Conservation (phyloP, 108 stramenopile species). For the Nannochloropsis gaditana region DNA sequence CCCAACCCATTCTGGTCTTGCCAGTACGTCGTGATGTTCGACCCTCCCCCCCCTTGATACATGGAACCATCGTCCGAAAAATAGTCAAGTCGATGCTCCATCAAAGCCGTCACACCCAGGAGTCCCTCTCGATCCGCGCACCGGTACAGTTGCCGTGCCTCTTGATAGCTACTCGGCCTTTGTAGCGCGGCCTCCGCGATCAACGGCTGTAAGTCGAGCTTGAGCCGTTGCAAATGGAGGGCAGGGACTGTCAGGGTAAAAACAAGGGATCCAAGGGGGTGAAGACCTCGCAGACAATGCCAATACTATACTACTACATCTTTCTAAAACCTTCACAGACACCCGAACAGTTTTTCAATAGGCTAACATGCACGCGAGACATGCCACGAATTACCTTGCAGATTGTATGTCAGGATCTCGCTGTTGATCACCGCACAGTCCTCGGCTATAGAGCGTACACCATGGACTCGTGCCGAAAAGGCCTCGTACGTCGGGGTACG, state of each 20-base stretch:
- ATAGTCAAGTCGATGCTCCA: not conserved
- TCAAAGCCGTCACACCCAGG: not conserved
- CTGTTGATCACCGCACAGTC: slow-evolving; percentile 5
- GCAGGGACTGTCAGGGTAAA: not conserved
- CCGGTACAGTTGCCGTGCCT: not conserved
- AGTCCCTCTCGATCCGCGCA: not conserved
- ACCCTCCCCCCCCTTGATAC: slow-evolving; percentile 19
- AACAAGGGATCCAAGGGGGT: not conserved
- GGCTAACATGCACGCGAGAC: no score
- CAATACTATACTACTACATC: no score
- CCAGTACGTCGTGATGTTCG: not conserved
- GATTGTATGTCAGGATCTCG: not conserved
- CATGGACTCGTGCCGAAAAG: not conserved
- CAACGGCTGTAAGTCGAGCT: not conserved
- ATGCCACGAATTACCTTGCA: not conserved
- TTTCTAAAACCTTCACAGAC: no score
- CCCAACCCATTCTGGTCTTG: not conserved
- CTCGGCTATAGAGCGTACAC: not conserved
- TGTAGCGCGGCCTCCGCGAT: slow-evolving; percentile 5
- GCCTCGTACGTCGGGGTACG: not conserved
- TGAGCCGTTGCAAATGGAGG: slow-evolving; percentile 12
- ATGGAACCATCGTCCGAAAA: not conserved
- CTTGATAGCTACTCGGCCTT: not conserved
- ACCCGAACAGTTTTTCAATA: no score
- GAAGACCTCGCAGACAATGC: no score